Evolutionary conservation across 2,329 filamentous ascomycete species (phyloP).

Genomic region (Apiospora hydei): DNA sequence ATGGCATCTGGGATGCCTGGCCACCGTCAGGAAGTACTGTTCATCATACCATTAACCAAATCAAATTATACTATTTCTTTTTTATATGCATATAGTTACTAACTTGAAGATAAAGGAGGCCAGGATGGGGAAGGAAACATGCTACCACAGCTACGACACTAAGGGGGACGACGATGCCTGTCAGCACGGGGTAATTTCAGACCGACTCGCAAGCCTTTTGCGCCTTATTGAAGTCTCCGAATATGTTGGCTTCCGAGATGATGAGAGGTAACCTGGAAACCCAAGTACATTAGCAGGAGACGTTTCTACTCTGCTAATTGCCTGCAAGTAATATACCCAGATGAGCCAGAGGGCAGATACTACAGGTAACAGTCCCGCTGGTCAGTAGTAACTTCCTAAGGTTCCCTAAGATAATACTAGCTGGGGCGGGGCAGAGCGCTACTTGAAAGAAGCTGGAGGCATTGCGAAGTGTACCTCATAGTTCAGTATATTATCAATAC

Average conservation of each 20-base stretch:
- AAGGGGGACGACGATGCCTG: not conserved
- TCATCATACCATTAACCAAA: not conserved
- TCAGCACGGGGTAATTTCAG: slow-evolving; percentile 21
- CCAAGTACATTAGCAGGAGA: not conserved
- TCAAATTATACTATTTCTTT: not conserved
- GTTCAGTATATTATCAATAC: not conserved
- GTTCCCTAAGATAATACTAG: not conserved
- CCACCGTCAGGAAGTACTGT: not conserved
- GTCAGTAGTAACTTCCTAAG: not conserved
- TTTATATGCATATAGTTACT: not conserved
- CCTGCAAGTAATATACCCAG: not conserved
- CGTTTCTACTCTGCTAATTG: not conserved
- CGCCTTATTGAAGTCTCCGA: not conserved
- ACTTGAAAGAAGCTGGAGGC: not conserved
- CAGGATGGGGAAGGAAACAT: not conserved
- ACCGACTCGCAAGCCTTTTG: not conserved
- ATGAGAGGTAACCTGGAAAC: not conserved
- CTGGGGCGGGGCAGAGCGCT: not conserved
- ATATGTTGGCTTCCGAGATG: not conserved
- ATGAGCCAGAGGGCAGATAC: not conserved
- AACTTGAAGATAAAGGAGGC: not conserved
- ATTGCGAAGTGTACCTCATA: not conserved
- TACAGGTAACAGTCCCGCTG: not conserved
- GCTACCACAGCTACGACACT: not conserved
- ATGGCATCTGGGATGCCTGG: not conserved